phyloP scores from a whole-genome alignment of 1,139 yeast genomes.

The Trichomonascaceae sp. region DNA sequence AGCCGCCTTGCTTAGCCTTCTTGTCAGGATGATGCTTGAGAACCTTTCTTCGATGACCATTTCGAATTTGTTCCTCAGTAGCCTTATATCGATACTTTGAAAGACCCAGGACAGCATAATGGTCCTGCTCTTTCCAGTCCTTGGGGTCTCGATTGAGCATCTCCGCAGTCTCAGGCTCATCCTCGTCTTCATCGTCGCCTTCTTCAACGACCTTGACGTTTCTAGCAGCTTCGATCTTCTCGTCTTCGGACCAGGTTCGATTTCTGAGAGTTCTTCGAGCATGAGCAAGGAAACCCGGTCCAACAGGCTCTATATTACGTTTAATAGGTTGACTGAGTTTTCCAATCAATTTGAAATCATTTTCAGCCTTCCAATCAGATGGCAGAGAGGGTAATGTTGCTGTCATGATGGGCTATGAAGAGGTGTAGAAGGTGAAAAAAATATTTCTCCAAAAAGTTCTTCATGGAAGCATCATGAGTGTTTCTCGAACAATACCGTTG shows the following conservation, averaged over 20 bases:
- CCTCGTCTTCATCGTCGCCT: conserved; percentile 70
- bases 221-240: conserved; percentile 86
- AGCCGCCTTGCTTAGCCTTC: conserved; percentile 83
- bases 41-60: conserved; percentile 96
- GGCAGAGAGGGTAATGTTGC: conserved; percentile 12
- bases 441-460: not conserved
- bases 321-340: conserved; percentile 60
- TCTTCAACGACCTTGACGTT: conserved; percentile 70
- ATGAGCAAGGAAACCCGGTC: conserved; percentile 91
- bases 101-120: conserved; percentile 92
- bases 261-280: conserved; percentile 95
- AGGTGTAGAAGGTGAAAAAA: not conserved
- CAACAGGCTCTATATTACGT: conserved; percentile 94
- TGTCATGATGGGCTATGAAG: conserved; percentile 13
- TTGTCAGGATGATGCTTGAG: conserved; percentile 97
- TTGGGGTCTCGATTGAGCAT: conserved; percentile 87
- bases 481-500: conserved; percentile 3
- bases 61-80: conserved; percentile 86
- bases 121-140: conserved; percentile 96
- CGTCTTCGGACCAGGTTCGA: conserved; percentile 98
- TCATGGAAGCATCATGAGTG: not conserved
- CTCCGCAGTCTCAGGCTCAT: conserved; percentile 64
- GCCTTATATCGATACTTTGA: conserved; percentile 89
- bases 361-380: conserved; percentile 29
- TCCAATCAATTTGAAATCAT: conserved; percentile 28